phyloP scores from a whole-genome alignment of 257 asterid species.

The Solanum clarkiae region DNA sequence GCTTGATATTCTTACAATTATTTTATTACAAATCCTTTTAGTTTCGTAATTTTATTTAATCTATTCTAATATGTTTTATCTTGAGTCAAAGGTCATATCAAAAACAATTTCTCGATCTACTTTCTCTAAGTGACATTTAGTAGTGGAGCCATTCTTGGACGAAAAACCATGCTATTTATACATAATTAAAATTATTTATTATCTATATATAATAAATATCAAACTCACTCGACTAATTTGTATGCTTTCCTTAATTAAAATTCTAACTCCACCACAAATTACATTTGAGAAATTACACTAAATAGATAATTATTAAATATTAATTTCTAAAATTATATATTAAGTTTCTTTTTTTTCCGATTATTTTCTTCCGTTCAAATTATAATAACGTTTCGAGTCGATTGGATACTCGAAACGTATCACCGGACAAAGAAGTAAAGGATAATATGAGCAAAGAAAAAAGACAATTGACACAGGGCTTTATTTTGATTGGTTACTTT shows the following conservation, averaged over 20 bases:
- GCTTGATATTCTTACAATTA: too few relatives aligned
- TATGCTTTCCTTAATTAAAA: too few relatives aligned
- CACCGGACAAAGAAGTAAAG: conserved; percentile 51
- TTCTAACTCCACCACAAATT: too few relatives aligned
- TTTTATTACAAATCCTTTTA: too few relatives aligned
- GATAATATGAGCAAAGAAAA: conserved; percentile 27
- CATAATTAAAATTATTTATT: too few relatives aligned
- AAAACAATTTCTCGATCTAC: background rate
- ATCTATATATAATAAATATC: too few relatives aligned
- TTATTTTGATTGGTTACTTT: conserved; percentile 36
- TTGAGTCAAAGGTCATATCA: background rate
- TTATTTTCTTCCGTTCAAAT: background rate
- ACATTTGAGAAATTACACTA: background rate
- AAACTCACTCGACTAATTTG: too few relatives aligned
- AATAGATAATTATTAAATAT: background rate
- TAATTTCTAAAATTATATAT: too few relatives aligned
- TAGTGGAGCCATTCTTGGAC: too few relatives aligned
- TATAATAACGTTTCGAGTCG: background rate
- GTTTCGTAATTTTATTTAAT: background rate
- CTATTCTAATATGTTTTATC: background rate
- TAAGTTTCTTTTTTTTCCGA: too few relatives aligned
- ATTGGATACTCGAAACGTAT: conserved; percentile 30
- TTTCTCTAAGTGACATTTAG: too few relatives aligned
- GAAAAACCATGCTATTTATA: too few relatives aligned
- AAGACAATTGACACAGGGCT: conserved; percentile 50